Percentiles rank a stretch among this genome's conserved stretches.
Evolutionary conservation across 495 filamentous ascomycete genomes (phyloP).

Genomic region (Evernia prunastri): DNA sequence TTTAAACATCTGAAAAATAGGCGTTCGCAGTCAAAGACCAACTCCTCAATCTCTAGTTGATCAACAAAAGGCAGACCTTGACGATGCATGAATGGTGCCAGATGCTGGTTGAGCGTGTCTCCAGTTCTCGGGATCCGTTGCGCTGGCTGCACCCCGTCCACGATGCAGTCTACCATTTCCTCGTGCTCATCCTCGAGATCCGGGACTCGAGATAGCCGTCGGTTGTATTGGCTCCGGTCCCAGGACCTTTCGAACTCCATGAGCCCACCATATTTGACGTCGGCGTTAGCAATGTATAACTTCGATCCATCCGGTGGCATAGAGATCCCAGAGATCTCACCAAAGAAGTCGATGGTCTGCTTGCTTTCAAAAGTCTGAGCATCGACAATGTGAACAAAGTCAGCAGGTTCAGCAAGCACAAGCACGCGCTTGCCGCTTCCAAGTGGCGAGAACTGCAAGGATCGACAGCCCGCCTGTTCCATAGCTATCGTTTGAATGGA

Average conservation of each 20-base stretch:
- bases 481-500: slow-evolving; percentile 58
- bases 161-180: neutral
- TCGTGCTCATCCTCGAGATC: slow-evolving; percentile 1
- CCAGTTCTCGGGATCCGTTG: neutral
- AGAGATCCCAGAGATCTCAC: slow-evolving; percentile 72
- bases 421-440: slow-evolving; percentile 69
- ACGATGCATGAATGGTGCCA: neutral
- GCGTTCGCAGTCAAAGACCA: neutral
- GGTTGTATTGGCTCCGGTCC: neutral
- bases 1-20: neutral
- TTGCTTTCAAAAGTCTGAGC: slow-evolving; percentile 58
- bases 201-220: slow-evolving; percentile 2
- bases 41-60: neutral
- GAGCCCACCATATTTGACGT: slow-evolving; percentile 70
- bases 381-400: slow-evolving; percentile 73
- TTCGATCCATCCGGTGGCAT: slow-evolving; percentile 66
- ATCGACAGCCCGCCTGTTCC: slow-evolving; percentile 73
- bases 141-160: neutral
- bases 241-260: slow-evolving; percentile 55
- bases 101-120: neutral
- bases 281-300: slow-evolving; percentile 68
- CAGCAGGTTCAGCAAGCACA: slow-evolving; percentile 75
- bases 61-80: neutral
- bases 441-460: slow-evolving; percentile 72
- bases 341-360: slow-evolving; percentile 80